Conservation (phyloP, 768 basidiomycete species). For the Hebeloma cylindrosporum region DNA sequence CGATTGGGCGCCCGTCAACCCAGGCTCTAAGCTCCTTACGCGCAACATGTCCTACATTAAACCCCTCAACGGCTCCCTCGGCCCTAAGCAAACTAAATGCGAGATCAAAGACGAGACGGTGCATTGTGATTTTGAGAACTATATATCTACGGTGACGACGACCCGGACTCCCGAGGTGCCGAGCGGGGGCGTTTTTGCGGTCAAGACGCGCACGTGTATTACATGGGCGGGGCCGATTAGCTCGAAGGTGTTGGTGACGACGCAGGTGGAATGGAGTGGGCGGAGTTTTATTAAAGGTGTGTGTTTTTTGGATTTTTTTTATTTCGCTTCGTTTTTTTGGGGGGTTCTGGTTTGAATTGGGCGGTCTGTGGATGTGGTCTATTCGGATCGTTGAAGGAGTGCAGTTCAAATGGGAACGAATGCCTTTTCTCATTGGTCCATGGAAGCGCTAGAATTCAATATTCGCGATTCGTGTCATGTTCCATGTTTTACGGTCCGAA, state of each 20-base stretch:
- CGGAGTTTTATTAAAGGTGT: slow-evolving; percentile 94
- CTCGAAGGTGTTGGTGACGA: slow-evolving; percentile 82
- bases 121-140: slow-evolving; percentile 81
- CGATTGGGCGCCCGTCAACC: slow-evolving; percentile 79
- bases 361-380: too few species aligned
- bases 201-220: slow-evolving; percentile 93
- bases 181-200: slow-evolving; percentile 87
- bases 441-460: too few species aligned
- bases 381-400: too few species aligned
- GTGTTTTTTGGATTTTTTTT: slow-evolving; percentile 4
- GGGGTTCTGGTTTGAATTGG: not conserved
- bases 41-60: slow-evolving; percentile 98
- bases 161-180: slow-evolving; percentile 95
- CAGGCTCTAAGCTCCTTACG: slow-evolving; percentile 66
- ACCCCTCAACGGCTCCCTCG: slow-evolving; percentile 82
- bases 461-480: too few species aligned
- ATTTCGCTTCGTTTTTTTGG: not conserved
- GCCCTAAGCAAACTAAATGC: slow-evolving; percentile 95
- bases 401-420: too few species aligned
- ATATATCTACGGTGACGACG: slow-evolving; percentile 80
- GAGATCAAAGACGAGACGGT: slow-evolving; percentile 87
- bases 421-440: too few species aligned
- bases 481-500: too few species aligned
- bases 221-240: slow-evolving; percentile 87
- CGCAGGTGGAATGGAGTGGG: slow-evolving; percentile 94